Evolutionary conservation across 2,329 filamentous ascomycete species (phyloP).

Genomic region (Fusarium verticillioides): DNA sequence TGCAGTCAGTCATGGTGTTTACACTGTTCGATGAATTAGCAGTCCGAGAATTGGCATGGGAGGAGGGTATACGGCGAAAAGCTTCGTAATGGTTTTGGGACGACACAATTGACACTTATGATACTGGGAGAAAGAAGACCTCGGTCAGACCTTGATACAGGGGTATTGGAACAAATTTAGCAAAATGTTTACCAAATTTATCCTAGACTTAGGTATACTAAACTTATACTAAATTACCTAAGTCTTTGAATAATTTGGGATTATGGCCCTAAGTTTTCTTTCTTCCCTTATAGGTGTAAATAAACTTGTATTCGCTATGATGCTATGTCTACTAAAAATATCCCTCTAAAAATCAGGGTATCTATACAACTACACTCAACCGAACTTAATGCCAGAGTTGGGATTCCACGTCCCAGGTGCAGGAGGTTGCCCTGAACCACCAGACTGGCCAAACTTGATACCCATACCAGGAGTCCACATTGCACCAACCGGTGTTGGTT

Average conservation of each 20-base stretch:
- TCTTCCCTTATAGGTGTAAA: background rate
- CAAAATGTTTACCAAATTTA: background rate
- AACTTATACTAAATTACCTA: background rate
- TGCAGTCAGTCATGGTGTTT: constrained; percentile 55
- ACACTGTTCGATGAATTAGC: constrained; percentile 49
- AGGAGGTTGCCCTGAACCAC: constrained; percentile 41
- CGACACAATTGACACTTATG: background rate
- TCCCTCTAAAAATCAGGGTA: background rate
- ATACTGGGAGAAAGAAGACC: background rate
- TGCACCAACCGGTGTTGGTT: constrained; percentile 50
- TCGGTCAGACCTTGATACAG: background rate
- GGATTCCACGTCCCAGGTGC: constrained; percentile 67
- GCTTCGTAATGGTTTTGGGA: background rate
- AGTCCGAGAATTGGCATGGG: no score
- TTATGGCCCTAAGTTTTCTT: background rate
- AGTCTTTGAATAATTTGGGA: fast-evolving
- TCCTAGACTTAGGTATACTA: background rate
- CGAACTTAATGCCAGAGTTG: constrained; percentile 67
- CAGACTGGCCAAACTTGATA: constrained; percentile 75
- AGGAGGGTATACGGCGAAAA: background rate
- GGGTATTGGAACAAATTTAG: background rate
- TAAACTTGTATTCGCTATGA: constrained; percentile 12
- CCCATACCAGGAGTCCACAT: constrained; percentile 83
- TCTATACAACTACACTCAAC: constrained; percentile 43
- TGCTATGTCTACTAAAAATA: background rate